phyloP scores from a whole-genome alignment of 2,329 filamentous ascomycete genomes.

The Diplocarpon mali region DNA sequence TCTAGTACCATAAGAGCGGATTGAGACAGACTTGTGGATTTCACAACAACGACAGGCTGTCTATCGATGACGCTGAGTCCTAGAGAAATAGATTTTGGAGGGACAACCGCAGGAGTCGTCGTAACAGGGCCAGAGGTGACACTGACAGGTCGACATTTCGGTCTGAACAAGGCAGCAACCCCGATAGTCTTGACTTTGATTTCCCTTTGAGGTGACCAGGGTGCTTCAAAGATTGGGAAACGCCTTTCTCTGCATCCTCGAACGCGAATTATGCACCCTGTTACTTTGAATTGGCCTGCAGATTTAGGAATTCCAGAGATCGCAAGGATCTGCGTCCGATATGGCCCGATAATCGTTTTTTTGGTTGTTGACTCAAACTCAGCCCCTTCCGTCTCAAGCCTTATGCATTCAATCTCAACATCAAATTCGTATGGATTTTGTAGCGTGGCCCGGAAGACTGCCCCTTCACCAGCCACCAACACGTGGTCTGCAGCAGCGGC shows the following conservation, averaged over 20 bases:
- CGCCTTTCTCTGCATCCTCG: conserved; percentile 69
- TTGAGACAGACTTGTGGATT: conserved; percentile 68
- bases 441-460: conserved; percentile 69
- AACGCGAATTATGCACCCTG: conserved; percentile 69
- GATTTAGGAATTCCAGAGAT: conserved; percentile 57
- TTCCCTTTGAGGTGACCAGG: conserved; percentile 62
- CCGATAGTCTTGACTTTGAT: conserved; percentile 70
- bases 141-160: conserved; percentile 25
- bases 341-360: conserved; percentile 62
- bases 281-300: conserved; percentile 60
- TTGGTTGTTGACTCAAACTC: conserved; percentile 57
- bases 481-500: conserved; percentile 51
- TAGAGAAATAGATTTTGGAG: conserved; percentile 40
- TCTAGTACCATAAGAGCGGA: conserved; percentile 87
- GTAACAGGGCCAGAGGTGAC: conserved; percentile 27
- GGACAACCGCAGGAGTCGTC: conserved; percentile 29
- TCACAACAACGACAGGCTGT: conserved; percentile 68
- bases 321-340: conserved; percentile 68
- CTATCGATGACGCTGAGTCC: conserved; percentile 64
- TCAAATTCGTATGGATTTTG: conserved; percentile 95
- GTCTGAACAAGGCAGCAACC: conserved; percentile 35
- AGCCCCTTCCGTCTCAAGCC: conserved; percentile 61
- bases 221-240: conserved; percentile 72
- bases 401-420: conserved; percentile 74
- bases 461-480: conserved; percentile 67